phyloP scores from a whole-genome alignment of 129 eudicot genomes.

The Artemisia tridentata region DNA sequence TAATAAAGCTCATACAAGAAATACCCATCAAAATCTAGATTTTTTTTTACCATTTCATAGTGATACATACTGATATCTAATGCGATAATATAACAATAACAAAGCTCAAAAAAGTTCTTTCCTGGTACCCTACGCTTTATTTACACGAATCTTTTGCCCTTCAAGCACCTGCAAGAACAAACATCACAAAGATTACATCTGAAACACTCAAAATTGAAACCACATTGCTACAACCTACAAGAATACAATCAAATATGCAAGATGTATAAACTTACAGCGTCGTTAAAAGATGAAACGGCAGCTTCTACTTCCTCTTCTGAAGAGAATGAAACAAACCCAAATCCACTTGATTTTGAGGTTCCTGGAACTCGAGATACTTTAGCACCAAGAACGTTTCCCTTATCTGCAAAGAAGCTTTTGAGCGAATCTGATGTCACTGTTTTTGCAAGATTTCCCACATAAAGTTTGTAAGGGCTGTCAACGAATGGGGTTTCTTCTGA shows the following conservation, averaged over 20 bases:
- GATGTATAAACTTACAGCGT: constrained; percentile 50
- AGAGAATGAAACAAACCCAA: constrained; percentile 77
- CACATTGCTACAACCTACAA: neutral
- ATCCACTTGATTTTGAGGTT: constrained; percentile 84
- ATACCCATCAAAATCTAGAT: constrained; percentile 18
- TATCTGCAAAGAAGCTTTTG: constrained; percentile 64
- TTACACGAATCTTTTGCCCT: constrained; percentile 87
- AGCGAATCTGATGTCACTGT: constrained; percentile 73
- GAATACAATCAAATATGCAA: constrained; percentile 2
- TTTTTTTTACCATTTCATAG: constrained; percentile 4
- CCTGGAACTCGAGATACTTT: constrained; percentile 88
- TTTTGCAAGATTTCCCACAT: constrained; percentile 92
- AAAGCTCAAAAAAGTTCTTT: constrained; percentile 8
- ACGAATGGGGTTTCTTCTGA: constrained; percentile 73
- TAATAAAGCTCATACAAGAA: constrained; percentile 15
- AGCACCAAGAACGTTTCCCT: constrained; percentile 82
- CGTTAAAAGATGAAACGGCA: constrained; percentile 66
- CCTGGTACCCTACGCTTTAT: constrained; percentile 57
- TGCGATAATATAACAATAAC: constrained; percentile 11
- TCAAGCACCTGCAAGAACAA: constrained; percentile 59
- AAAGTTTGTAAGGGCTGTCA: constrained; percentile 87
- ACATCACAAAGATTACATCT: constrained; percentile 6
- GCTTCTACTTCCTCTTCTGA: constrained; percentile 90
- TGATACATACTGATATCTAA: neutral
- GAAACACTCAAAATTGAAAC: neutral